phyloP scores from a whole-genome alignment of 495 filamentous ascomycete species.

The Penicillium maclennaniae region DNA sequence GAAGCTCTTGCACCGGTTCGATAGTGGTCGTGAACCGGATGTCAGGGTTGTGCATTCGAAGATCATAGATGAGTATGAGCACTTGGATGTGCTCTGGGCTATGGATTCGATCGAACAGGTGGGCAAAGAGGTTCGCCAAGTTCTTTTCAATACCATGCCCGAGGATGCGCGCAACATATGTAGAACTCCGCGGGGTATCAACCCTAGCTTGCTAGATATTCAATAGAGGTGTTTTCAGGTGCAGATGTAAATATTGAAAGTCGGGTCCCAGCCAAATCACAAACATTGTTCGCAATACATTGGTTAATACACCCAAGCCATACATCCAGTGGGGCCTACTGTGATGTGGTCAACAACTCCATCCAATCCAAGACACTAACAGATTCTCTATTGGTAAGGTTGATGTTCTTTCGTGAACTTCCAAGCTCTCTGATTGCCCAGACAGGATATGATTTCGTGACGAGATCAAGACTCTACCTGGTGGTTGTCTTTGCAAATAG shows the following conservation, averaged over 20 bases:
- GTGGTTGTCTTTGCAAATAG: no score
- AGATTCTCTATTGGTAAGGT: no score
- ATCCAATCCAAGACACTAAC: no score
- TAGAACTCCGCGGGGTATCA: constrained; percentile 54
- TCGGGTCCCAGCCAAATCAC: background rate
- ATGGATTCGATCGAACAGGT: constrained; percentile 85
- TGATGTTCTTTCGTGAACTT: no score
- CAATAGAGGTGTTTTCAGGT: background rate
- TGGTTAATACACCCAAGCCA: no score
- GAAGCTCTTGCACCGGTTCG: constrained; percentile 68
- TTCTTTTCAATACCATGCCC: constrained; percentile 72
- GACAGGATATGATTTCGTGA: no score
- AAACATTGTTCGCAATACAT: background rate
- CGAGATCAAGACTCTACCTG: no score
- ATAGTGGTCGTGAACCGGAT: constrained; percentile 75
- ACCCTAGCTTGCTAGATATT: background rate
- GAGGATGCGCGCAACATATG: constrained; percentile 53
- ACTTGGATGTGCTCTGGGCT: constrained; percentile 95
- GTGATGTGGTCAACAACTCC: no score
- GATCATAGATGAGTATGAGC: constrained; percentile 87
- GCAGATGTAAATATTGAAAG: background rate
- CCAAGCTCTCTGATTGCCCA: no score
- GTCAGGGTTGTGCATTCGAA: constrained; percentile 77
- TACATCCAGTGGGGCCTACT: no score
- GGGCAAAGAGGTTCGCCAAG: constrained; percentile 73